A percentile compares a stretch with the other conserved stretches of the same genome.
Evolutionary conservation across 306 rosid genomes (phyloP).

Genomic region (Sesbania bispinosa): DNA sequence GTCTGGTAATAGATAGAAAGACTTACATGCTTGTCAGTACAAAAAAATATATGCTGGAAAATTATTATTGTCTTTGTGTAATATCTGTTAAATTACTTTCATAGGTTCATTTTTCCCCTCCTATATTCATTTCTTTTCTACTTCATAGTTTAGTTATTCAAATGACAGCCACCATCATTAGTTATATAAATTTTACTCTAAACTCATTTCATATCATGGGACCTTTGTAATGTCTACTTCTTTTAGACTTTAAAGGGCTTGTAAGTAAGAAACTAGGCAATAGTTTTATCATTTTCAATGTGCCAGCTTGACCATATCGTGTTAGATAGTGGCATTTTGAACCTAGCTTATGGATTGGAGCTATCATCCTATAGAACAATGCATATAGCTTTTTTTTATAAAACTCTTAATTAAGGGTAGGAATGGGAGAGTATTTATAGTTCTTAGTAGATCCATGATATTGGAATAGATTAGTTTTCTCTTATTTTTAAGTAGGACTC

Average conservation of each 20-base stretch:
- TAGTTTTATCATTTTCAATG: neutral
- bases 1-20: neutral
- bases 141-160: neutral
- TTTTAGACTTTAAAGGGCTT: neutral
- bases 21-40: neutral
- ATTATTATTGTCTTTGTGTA: neutral
- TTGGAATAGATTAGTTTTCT: conserved; percentile 1
- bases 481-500: neutral
- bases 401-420: neutral
- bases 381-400: neutral
- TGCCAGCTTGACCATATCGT: neutral
- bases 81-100: neutral
- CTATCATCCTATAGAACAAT: neutral
- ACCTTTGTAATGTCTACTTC: neutral
- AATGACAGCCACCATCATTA: neutral
- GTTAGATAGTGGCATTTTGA: neutral
- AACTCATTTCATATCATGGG: neutral
- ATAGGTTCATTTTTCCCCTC: neutral
- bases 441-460: conserved; percentile 6
- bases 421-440: neutral
- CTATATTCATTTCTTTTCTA: neutral
- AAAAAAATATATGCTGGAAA: neutral
- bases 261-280: neutral
- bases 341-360: neutral
- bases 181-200: neutral